Conservation (phyloP, 257 asterid genomes). For the Jacaranda copaia region DNA sequence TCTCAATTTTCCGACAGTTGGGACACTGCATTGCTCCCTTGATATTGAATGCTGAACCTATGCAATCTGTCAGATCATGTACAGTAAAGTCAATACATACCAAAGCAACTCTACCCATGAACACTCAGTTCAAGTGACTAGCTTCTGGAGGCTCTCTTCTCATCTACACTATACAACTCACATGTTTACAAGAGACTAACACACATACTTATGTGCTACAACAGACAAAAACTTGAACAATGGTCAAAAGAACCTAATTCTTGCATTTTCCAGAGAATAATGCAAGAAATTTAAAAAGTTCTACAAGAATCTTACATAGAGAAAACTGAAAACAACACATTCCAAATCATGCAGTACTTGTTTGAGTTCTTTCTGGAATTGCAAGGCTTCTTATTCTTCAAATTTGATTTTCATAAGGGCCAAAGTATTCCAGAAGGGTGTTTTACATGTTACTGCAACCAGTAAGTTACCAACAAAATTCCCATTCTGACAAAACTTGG, state of each 20-base stretch:
- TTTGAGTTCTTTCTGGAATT: neutral
- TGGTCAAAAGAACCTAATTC: neutral
- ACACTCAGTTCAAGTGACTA: neutral
- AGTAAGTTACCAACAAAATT: neutral
- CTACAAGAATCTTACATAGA: neutral
- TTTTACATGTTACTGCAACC: neutral
- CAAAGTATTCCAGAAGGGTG: neutral
- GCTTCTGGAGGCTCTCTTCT: constrained; percentile 19
- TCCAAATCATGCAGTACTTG: neutral
- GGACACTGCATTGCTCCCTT: constrained; percentile 99
- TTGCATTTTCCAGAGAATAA: neutral
- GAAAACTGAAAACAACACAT: neutral
- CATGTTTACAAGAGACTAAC: constrained; percentile 1
- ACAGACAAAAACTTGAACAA: constrained; percentile 8
- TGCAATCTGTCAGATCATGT: constrained; percentile 77
- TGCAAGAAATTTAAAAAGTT: neutral
- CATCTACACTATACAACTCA: constrained; percentile 18
- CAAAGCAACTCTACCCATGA: neutral
- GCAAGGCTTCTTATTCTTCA: neutral
- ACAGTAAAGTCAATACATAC: constrained; percentile 17
- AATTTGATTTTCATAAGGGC: neutral
- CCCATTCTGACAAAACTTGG: neutral
- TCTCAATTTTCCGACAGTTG: constrained; percentile 96
- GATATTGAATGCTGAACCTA: constrained; percentile 95
- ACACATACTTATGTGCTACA: neutral